phyloP scores from a whole-genome alignment of 2,329 filamentous ascomycete genomes.

The Sclerotinia minor region DNA sequence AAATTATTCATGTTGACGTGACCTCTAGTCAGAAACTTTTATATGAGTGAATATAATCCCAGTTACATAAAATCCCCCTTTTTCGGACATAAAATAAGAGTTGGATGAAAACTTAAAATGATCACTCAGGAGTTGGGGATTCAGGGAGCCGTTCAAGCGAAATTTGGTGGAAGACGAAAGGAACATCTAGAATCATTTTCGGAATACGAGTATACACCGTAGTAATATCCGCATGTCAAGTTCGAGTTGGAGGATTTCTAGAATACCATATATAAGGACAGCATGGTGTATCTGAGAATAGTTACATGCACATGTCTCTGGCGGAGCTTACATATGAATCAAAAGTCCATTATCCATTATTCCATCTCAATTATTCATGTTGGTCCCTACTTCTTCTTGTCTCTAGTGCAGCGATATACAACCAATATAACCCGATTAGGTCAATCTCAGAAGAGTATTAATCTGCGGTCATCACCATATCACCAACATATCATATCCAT shows the following conservation, averaged over 20 bases:
- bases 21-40: neutral
- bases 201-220: too few relatives aligned
- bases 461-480: neutral
- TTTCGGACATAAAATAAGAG: neutral
- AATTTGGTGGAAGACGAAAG: constrained; percentile 6
- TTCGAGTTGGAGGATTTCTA: neutral
- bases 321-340: constrained; percentile 4
- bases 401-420: constrained; percentile 1
- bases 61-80: neutral
- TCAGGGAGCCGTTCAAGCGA: constrained; percentile 7
- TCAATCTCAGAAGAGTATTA: constrained; percentile 1
- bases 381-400: neutral
- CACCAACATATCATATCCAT: constrained; percentile 1
- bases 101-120: neutral
- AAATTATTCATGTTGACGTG: neutral
- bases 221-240: neutral
- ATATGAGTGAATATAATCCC: neutral
- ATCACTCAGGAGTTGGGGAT: neutral
- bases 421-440: neutral
- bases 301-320: neutral
- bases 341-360: neutral
- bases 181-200: neutral
- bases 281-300: neutral
- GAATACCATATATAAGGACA: neutral
- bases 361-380: neutral